Evolutionary conservation across 768 basidiomycete genomes (phyloP), one percentile per base, ranked within the genome.

Genomic region (Amanita rimosa): DNA sequence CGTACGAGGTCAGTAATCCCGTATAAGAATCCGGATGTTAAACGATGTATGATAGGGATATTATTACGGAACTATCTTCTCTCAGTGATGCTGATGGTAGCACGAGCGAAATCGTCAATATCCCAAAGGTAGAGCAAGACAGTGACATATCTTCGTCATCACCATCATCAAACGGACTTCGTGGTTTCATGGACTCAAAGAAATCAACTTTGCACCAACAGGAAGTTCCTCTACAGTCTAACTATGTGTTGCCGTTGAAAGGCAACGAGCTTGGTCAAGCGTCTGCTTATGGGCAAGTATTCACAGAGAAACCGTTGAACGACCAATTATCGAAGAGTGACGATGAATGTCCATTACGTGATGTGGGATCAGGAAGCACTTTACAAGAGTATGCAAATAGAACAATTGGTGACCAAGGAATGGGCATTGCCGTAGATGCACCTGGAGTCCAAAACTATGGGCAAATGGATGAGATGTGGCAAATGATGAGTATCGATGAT

Each of bases 231-330:
- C 8, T 49, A 19, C 46, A 53, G 9, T 39, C 53, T 31, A 57
- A 63, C 41, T 65, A 65, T 49, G 58, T 67, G 13, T 63, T 81
- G 4, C 79, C 80, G 0, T 69, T 79, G 56, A 75, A 79, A 55
- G 72, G 70, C 56, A 72, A 72, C 40, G 79, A 81, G 47, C 63
- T 81, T 5, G 80, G 78, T 3, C 22, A 24, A 24, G 22, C 2
- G 22, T 5, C 22, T 24, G 22, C 22, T 24, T 5, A 24, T 5
- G 22, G 5, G 22, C 22, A 2, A 24, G 22, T 24, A 24, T 5
- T 24, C 5, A 24, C 22, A 24, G 22, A 5, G 22, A 24, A 24
- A 24, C 3, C 22, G 5, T 24, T 24, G 22, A 24, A 24, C 22
- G 5, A 24, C 22, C 3, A 24, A 24, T 24, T 5, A 24, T 24